Evolutionary conservation across 2,329 filamentous ascomycete species (phyloP), one percentile per base, ranked within the genome.

Genomic region (Zalaria sp.): DNA sequence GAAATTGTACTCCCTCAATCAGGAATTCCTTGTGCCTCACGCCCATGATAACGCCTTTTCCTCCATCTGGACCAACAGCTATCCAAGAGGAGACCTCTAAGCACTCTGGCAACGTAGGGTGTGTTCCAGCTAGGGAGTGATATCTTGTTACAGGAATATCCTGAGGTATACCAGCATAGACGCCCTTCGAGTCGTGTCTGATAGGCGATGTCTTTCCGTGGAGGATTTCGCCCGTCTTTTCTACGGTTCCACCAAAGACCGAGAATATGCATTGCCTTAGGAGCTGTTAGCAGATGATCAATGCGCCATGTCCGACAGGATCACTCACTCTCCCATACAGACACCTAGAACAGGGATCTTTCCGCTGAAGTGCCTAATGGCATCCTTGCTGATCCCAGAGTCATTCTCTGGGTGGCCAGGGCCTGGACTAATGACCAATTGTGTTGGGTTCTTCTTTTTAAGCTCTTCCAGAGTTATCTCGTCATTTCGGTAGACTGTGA

Each of bases 341-440:
- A 98, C 91, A n/a, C 91, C 91, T 40, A 98, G 76, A 9, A 98
- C 78, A 7, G 91, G 91, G 38, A 98, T 84, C 65, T 94, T 96
- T 51, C 91, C 91, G 27, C 82, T 79, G 61, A 96, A 98, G 61
- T 95, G 72, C 53, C 78, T 72, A 56, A 98, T 94, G 35, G 86
- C 88, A 62, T 85, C 85, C 57, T 86, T 86, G 62, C 88, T 95
- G 55, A 98, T 77, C 43, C 91, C 93, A 18, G 91, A 88, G 65
- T 98, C 93, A 38, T 79, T 87, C 51, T 76, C 71, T 34, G 91
- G 91, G 64, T 98, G 93, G 31, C 91, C 91, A 7, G 91, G 93
- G 2, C 91, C 91, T 18, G 91, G 91, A 58, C 88, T 95, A 57
- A 98, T 76, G 49, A 98, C 88, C 49, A 98, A 68, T 60, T 98